phyloP scores from a whole-genome alignment of 148 eudicot species.

The Dysphania ambrosioides region DNA sequence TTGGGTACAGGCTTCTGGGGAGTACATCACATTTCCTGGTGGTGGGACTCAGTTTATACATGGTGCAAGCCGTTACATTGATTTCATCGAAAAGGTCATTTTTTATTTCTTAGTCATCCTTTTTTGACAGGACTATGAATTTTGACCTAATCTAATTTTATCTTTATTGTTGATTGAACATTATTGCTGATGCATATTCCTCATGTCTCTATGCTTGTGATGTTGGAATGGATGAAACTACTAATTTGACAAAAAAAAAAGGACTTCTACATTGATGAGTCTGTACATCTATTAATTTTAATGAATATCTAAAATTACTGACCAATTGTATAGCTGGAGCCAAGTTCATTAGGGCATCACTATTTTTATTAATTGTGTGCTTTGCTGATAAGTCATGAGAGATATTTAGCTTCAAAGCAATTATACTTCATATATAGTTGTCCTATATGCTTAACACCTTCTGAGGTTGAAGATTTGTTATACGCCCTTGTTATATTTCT shows the following conservation, averaged over 20 bases:
- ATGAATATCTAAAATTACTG: neutral
- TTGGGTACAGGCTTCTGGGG: conserved; percentile 64
- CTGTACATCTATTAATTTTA: neutral
- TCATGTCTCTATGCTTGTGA: conserved; percentile 9
- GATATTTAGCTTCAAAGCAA: neutral
- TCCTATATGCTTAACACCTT: neutral
- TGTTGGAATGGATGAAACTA: neutral
- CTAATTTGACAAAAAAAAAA: neutral
- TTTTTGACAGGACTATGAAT: no score
- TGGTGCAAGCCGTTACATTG: conserved; percentile 61
- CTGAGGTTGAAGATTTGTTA: neutral
- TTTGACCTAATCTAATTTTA: neutral
- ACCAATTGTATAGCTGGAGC: neutral
- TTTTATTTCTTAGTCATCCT: no score
- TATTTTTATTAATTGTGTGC: neutral
- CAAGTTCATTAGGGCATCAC: neutral
- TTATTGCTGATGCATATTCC: neutral
- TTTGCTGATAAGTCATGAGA: neutral
- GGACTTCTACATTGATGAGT: neutral
- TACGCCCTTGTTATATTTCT: neutral
- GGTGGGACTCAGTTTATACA: conserved; percentile 69
- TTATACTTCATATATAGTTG: neutral
- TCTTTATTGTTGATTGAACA: neutral
- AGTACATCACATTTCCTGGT: conserved; percentile 63
- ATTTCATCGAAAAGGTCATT: conserved; percentile 47